phyloP scores from a whole-genome alignment of 2,329 filamentous ascomycete genomes.

The Hypoxylon sp. region DNA sequence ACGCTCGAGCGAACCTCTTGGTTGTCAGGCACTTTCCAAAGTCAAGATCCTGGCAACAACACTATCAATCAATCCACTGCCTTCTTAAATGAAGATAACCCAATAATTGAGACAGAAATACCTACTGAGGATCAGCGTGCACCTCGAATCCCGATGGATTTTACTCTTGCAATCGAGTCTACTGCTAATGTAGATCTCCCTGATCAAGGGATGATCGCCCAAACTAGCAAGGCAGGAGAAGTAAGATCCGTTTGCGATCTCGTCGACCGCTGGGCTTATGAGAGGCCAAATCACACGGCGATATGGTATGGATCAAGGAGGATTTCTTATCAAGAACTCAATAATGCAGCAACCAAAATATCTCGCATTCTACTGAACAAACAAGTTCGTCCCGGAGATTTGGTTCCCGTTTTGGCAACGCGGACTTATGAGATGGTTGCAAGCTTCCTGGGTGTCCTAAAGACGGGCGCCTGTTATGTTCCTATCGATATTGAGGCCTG shows the following conservation, averaged over 20 bases:
- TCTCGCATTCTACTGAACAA: background rate
- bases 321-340: background rate
- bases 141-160: no score
- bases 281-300: background rate
- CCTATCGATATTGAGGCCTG: background rate
- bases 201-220: background rate
- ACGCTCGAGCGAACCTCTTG: no score
- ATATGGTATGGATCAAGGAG: background rate
- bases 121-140: no score
- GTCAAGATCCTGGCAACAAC: no score
- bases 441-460: constrained; percentile 29
- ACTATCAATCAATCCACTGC: no score
- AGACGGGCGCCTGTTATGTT: constrained; percentile 30
- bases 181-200: background rate
- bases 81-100: no score
- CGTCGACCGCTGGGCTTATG: background rate
- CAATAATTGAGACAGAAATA: no score
- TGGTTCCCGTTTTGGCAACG: constrained; percentile 29
- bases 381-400: constrained; percentile 2
- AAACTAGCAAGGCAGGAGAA: background rate
- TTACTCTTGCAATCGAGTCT: background rate
- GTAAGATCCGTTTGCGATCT: background rate
- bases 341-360: background rate
- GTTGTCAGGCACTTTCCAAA: no score
- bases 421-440: constrained; percentile 33